phyloP scores from a whole-genome alignment of 768 basidiomycete genomes.

The Auriscalpium vulgare region DNA sequence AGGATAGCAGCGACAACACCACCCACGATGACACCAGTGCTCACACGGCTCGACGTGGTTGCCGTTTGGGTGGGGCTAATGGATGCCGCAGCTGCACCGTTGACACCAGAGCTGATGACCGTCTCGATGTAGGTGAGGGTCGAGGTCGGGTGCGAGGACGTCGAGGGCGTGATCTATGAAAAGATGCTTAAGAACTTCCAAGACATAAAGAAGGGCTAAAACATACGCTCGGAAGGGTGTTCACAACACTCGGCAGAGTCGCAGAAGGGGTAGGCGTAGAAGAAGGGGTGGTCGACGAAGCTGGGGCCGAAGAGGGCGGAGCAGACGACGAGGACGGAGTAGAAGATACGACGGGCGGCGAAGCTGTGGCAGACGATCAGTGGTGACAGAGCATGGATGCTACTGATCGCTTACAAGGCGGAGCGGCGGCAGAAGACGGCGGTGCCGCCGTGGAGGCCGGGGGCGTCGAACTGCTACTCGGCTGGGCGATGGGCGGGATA shows the following conservation, averaged over 20 bases:
- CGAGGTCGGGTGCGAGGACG: not conserved
- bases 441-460: not conserved
- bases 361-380: not conserved
- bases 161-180: not conserved
- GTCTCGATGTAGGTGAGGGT: not conserved
- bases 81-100: not conserved
- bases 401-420: not conserved
- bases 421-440: not conserved
- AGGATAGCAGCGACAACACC: slow-evolving; percentile 28
- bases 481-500: not conserved
- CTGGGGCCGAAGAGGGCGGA: not conserved
- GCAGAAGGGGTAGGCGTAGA: not conserved
- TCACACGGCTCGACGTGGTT: slow-evolving; percentile 6
- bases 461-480: not conserved
- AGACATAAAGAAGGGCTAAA: not conserved
- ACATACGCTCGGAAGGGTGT: not conserved
- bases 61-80: slow-evolving; percentile 2
- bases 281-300: not conserved
- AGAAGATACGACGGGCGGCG: not conserved
- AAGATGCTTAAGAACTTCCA: not conserved
- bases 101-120: not conserved
- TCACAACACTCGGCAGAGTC: not conserved
- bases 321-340: not conserved
- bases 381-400: not conserved
- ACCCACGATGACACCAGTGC: slow-evolving; percentile 24